Evolutionary conservation across 1,284 basidiomycete genomes (phyloP).

Genomic region (Paramarasmius palmivorus): DNA sequence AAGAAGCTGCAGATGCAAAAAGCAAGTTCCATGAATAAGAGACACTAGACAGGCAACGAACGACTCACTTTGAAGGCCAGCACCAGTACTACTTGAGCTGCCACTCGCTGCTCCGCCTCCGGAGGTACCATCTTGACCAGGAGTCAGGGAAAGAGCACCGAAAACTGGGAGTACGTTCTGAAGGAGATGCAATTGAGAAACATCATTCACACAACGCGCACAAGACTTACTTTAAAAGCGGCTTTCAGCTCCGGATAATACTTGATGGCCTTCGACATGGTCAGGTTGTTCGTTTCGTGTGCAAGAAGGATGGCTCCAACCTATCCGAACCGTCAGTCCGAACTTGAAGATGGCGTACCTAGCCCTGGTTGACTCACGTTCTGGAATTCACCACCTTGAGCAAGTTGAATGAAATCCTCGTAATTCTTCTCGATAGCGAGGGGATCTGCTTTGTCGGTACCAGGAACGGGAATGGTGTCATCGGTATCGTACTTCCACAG

Average conservation of each 20-base stretch:
- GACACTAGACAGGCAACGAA: no score
- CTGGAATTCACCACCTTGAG: constrained; percentile 39
- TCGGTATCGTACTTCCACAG: constrained; percentile 71
- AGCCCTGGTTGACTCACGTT: no score
- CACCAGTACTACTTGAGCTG: no score
- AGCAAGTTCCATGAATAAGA: no score
- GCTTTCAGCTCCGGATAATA: constrained; percentile 31
- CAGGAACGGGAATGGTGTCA: constrained; percentile 58
- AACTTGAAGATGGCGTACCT: neutral
- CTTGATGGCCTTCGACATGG: constrained; percentile 25
- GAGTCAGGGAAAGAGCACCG: no score
- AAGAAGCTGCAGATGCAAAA: no score
- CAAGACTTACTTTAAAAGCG: constrained; percentile 35
- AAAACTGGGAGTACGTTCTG: no score
- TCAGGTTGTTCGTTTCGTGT: constrained; percentile 27
- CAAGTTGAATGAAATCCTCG: constrained; percentile 34
- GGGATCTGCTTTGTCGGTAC: constrained; percentile 41
- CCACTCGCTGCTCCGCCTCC: no score
- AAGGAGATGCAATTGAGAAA: no score
- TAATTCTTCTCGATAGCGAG: constrained; percentile 45
- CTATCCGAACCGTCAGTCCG: constrained; percentile 23
- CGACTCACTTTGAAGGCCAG: no score
- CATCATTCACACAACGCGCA: no score
- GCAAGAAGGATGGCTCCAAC: constrained; percentile 46
- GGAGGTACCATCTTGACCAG: no score